phyloP scores from a whole-genome alignment of 257 asterid species.

The Sherardia arvensis region DNA sequence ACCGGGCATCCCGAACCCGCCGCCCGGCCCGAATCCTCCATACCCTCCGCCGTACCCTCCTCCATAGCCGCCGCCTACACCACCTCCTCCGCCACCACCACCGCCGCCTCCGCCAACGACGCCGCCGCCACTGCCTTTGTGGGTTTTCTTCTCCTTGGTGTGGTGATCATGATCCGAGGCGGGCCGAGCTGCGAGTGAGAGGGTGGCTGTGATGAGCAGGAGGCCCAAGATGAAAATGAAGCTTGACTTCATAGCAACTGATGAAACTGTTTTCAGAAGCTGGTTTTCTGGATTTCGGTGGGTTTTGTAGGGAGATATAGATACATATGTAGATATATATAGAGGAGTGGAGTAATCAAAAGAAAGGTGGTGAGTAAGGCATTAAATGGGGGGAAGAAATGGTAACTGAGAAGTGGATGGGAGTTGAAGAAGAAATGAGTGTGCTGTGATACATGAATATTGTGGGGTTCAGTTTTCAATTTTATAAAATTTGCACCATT shows the following conservation, averaged over 20 bases:
- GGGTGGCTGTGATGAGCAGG: conserved; percentile 23
- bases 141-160: background rate
- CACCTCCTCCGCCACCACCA: background rate
- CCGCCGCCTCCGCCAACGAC: too few relatives aligned
- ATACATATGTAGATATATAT: conserved; percentile 5
- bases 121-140: background rate
- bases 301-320: background rate
- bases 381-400: conserved; percentile 16
- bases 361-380: conserved; percentile 9
- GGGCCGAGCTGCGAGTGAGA: conserved; percentile 26
- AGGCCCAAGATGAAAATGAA: conserved; percentile 17
- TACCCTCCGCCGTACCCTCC: conserved; percentile 24
- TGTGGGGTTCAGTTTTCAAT: background rate
- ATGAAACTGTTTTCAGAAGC: background rate
- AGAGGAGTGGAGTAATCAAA: background rate
- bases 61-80: conserved; percentile 21
- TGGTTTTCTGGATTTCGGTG: background rate
- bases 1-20: conserved; percentile 63
- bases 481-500: background rate
- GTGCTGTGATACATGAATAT: conserved; percentile 2
- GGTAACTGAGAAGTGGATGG: conserved; percentile 30
- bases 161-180: conserved; percentile 10
- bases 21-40: conserved; percentile 45
- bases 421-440: background rate
- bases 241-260: conserved; percentile 28